Evolutionary conservation across 345 rosid species (phyloP), one percentile per base, ranked within the genome.

Genomic region (Citrus hindsii): DNA sequence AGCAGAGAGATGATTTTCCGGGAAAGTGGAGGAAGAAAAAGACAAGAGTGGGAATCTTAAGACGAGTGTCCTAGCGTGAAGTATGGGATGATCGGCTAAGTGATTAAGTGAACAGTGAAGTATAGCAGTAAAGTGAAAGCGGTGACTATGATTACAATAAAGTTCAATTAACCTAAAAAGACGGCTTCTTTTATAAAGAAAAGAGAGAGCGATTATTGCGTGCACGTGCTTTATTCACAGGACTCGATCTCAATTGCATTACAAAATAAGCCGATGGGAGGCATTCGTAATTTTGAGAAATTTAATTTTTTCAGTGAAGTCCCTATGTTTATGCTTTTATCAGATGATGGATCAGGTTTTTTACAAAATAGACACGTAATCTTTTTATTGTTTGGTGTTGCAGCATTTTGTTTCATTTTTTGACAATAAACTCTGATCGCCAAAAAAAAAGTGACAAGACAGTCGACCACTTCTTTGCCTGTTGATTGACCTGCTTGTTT

Each of bases 41-140:
- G 10, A 27, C 38, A 55, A 42, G 77, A 85, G 75, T 74, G 67
- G 80, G 89, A 85, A 85, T 86, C 89, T 89, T 81, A 85, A 83
- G 85, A 84, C 61, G 63, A 51, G 62, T 74, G 83, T 65, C n/a
- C 67, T 6, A 51, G 77, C 77, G 82, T 84, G 92, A 92, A 86
- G 83, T 86, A 12, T 40, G 10, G 35, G 22, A 19, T 19, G 61
- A 56, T 8, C 10, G 62, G 27, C 21, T 7, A 2, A 28, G 5
- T 46, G 51, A 46, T 42, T 21, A 38, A 30, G 38, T 28, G 67
- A 38, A 80, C 53, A 18, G 35, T 27, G 3, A 21, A 13, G 12
- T 9, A n/a, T 0, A 28, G 37, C 40, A 46, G 61, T 59, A 21
- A 24, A 48, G 14, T 16, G 32, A 33, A 37, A 51, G 66, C 14